Conservation (phyloP, 2,329 filamentous ascomycete species). For the Aspergillus niger region DNA sequence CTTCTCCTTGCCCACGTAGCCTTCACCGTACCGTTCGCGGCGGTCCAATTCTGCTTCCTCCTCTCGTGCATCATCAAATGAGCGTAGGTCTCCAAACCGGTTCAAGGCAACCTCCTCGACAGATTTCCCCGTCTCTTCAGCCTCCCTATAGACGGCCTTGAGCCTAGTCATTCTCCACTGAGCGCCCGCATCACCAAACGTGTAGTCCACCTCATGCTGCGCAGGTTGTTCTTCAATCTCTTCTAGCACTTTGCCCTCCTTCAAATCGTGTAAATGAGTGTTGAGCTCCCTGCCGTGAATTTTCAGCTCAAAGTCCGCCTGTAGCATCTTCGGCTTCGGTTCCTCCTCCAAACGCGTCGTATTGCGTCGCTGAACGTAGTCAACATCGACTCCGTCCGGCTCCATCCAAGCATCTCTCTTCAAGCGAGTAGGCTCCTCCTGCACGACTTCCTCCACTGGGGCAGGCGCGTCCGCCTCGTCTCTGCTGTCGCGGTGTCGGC, state of each 20-base stretch:
- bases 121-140: slow-evolving; percentile 69
- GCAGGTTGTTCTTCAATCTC: slow-evolving; percentile 57
- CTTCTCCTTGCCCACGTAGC: slow-evolving; percentile 81
- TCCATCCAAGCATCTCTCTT: slow-evolving; percentile 95
- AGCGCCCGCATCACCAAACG: slow-evolving; percentile 84
- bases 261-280: slow-evolving; percentile 63
- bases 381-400: slow-evolving; percentile 77
- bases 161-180: slow-evolving; percentile 97
- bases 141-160: slow-evolving; percentile 77
- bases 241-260: slow-evolving; percentile 58
- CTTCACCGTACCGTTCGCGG: slow-evolving; percentile 77
- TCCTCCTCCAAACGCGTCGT: slow-evolving; percentile 55
- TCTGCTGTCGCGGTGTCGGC: slow-evolving; percentile 43
- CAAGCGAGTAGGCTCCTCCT: slow-evolving; percentile 50
- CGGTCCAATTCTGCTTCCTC: slow-evolving; percentile 90
- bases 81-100: slow-evolving; percentile 75
- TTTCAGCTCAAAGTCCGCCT: slow-evolving; percentile 66
- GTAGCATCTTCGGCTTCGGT: slow-evolving; percentile 43
- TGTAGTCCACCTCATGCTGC: slow-evolving; percentile 71
- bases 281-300: slow-evolving; percentile 84
- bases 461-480: slow-evolving; percentile 45
- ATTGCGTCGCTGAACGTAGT: slow-evolving; percentile 69
- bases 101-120: slow-evolving; percentile 83
- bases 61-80: slow-evolving; percentile 90
- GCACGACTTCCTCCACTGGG: slow-evolving; percentile 29